Evolutionary conservation across 768 basidiomycete genomes (phyloP).

Genomic region (Cyclocybe aegerita): DNA sequence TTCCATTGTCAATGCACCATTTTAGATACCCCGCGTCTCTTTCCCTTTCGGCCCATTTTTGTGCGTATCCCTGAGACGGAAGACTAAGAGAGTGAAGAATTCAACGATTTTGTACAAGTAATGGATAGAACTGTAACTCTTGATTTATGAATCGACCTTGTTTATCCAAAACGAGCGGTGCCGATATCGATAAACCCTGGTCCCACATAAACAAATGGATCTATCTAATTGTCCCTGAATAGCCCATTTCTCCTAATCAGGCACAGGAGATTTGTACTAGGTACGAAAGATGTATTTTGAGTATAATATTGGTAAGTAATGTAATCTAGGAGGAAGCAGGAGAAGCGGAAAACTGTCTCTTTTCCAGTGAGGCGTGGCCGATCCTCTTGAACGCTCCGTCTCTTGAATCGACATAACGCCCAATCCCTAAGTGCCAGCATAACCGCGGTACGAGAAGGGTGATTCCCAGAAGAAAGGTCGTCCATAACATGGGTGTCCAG

Average conservation of each 20-base stretch:
- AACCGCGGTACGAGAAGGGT: slow-evolving; percentile 68
- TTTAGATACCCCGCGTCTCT: slow-evolving; percentile 29
- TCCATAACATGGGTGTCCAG: slow-evolving; percentile 74
- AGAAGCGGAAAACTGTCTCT: not conserved
- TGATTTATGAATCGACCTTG: slow-evolving; percentile 1
- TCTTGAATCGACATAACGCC: slow-evolving; percentile 67
- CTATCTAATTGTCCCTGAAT: not conserved
- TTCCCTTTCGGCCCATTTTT: slow-evolving; percentile 17
- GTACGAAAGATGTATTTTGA: not conserved
- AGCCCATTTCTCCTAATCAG: too few relatives aligned
- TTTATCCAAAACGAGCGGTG: not conserved
- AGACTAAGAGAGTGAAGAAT: not conserved
- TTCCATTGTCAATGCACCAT: slow-evolving; percentile 68
- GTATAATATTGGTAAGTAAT: not conserved
- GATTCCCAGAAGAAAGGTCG: slow-evolving; percentile 61
- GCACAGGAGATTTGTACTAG: not conserved
- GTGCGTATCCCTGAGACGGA: slow-evolving; percentile 2
- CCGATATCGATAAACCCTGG: too few relatives aligned
- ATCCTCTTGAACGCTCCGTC: slow-evolving; percentile 39
- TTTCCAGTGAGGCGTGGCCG: slow-evolving; percentile 1
- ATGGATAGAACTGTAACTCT: not conserved
- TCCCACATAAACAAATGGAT: not conserved
- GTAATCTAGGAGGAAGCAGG: not conserved
- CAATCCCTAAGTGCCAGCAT: slow-evolving; percentile 75
- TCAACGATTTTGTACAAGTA: slow-evolving; percentile 1